Conservation (phyloP, 164 flowering plant species). For the Vitis amurensis region DNA sequence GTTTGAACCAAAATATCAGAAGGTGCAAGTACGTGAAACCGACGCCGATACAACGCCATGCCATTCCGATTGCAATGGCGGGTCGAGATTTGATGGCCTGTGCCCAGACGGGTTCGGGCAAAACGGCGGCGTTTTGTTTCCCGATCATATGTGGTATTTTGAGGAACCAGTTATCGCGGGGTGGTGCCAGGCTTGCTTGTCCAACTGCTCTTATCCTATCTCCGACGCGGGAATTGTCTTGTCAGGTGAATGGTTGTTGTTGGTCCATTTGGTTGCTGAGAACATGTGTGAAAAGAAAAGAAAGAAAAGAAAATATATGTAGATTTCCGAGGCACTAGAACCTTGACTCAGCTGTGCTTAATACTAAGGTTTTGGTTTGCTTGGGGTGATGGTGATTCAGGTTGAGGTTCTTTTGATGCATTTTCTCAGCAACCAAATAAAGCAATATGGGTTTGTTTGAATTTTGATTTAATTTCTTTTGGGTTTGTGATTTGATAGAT, state of each 20-base stretch:
- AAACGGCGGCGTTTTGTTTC: slow-evolving; percentile 68
- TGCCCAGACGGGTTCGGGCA: slow-evolving; percentile 72
- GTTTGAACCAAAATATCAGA: slow-evolving; percentile 41
- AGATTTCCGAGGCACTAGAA: no score
- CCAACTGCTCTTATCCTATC: slow-evolving; percentile 59
- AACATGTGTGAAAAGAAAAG: neutral
- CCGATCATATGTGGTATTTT: slow-evolving; percentile 55
- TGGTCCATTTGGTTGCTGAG: neutral
- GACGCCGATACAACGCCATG: slow-evolving; percentile 63
- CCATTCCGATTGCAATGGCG: slow-evolving; percentile 55
- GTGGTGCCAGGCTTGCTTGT: slow-evolving; percentile 22
- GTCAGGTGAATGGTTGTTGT: slow-evolving; percentile 36
- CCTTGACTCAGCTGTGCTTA: no score
- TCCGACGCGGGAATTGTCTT: slow-evolving; percentile 63
- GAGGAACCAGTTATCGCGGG: slow-evolving; percentile 11
- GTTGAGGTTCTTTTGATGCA: neutral
- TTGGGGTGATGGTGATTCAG: neutral
- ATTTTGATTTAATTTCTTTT: neutral
- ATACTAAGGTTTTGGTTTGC: neutral
- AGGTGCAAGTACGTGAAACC: slow-evolving; percentile 64
- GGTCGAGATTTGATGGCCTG: slow-evolving; percentile 75
- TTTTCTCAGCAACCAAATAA: neutral
- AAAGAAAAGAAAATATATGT: neutral
- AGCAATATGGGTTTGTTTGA: neutral
- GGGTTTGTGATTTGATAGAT: slow-evolving; percentile 32